Conservation (phyloP, 768 basidiomycete genomes). For the Psilocybe azurescens region DNA sequence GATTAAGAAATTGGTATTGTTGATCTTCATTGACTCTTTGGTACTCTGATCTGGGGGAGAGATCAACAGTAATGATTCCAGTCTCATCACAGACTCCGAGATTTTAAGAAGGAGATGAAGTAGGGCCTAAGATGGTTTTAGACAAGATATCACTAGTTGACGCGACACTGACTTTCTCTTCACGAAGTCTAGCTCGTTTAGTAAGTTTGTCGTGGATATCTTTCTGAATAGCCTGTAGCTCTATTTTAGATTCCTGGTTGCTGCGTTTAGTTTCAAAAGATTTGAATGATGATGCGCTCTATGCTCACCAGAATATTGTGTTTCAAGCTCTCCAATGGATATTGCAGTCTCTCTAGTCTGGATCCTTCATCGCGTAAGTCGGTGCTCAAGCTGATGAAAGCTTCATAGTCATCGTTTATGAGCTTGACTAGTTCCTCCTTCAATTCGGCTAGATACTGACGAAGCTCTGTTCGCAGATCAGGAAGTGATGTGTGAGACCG, state of each 20-base stretch:
- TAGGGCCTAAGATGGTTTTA: slow-evolving; percentile 57
- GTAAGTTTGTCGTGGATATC: slow-evolving; percentile 81
- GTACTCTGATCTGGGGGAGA: slow-evolving; percentile 53
- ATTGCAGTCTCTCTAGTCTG: slow-evolving; percentile 68
- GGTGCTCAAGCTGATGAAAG: slow-evolving; percentile 95
- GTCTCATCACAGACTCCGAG: slow-evolving; percentile 87
- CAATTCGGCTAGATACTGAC: slow-evolving; percentile 81
- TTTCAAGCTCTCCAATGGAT: slow-evolving; percentile 69
- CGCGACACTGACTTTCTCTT: slow-evolving; percentile 72
- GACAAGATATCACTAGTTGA: neutral
- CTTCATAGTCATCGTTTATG: slow-evolving; percentile 98
- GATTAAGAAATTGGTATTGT: slow-evolving; percentile 36
- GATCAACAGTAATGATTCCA: slow-evolving; percentile 86
- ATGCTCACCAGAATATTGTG: slow-evolving; percentile 69
- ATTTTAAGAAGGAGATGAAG: slow-evolving; percentile 90
- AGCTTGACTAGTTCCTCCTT: slow-evolving; percentile 95
- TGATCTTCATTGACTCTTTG: slow-evolving; percentile 37
- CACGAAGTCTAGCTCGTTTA: slow-evolving; percentile 75
- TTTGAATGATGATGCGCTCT: neutral
- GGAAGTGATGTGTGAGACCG: slow-evolving; percentile 84
- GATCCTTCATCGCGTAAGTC: slow-evolving; percentile 87
- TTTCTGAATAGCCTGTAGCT: slow-evolving; percentile 70
- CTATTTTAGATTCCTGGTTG: slow-evolving; percentile 61
- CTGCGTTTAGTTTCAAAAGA: neutral
- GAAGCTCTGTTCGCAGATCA: slow-evolving; percentile 86